phyloP scores from a whole-genome alignment of 257 asterid genomes.

The Nicotiana benthamiana region DNA sequence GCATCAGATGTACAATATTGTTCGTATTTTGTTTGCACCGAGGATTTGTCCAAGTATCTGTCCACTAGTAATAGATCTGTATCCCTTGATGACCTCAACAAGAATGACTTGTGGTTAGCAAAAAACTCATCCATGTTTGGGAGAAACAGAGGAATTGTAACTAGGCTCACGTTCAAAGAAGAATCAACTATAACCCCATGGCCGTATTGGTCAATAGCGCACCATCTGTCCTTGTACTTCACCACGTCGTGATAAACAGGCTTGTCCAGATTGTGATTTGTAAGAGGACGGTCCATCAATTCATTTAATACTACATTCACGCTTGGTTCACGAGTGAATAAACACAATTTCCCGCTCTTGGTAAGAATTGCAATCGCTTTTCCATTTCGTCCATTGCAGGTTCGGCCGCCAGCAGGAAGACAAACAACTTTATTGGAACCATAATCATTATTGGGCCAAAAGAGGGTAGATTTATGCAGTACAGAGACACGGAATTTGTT shows the following conservation, averaged over 20 bases:
- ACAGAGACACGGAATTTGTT: not conserved
- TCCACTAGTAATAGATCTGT: slow-evolving; percentile 1
- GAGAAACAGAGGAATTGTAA: not conserved
- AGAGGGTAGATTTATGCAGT: not conserved
- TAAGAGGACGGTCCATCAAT: not conserved
- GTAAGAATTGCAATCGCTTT: not conserved
- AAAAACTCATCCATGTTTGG: not conserved
- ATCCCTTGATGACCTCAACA: not conserved
- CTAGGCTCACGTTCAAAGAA: not conserved
- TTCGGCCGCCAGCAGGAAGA: not conserved
- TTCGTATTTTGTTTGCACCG: not conserved
- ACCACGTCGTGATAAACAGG: slow-evolving; percentile 1
- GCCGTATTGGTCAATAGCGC: not conserved
- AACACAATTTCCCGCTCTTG: not conserved
- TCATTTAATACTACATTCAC: not conserved
- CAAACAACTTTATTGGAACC: not conserved
- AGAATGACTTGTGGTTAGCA: not conserved
- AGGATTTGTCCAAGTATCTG: not conserved
- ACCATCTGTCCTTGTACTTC: not conserved
- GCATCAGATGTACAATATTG: not conserved
- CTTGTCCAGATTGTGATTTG: not conserved
- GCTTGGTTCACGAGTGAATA: not conserved
- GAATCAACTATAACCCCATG: not conserved
- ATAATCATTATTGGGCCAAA: not conserved
- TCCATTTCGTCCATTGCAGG: not conserved